These are phyloP conservation scores for Penicillium odoratum DNA, from an alignment of 495 filamentous ascomycete genomes.

Conservation along the genomic window DNA sequence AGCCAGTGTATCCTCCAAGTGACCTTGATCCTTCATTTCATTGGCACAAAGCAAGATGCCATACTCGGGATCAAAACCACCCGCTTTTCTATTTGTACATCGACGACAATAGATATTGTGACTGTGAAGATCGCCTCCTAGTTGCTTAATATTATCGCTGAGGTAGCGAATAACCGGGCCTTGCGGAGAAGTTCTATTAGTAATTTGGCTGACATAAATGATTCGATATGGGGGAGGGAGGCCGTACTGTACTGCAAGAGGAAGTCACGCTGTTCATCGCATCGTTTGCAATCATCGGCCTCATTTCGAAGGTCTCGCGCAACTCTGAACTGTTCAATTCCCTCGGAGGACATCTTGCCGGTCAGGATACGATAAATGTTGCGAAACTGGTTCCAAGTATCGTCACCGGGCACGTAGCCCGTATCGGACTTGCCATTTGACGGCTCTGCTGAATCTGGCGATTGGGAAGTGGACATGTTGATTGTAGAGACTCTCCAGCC, in stretches of 20 bases:
- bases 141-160: slow-evolving; percentile 68
- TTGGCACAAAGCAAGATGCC: slow-evolving; percentile 93
- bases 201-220: background rate
- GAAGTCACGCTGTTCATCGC: slow-evolving; percentile 76
- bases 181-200: slow-evolving; percentile 17
- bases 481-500: background rate
- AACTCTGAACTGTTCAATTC: slow-evolving; percentile 67
- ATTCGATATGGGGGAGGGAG: background rate
- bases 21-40: slow-evolving; percentile 67
- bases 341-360: slow-evolving; percentile 66
- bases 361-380: slow-evolving; percentile 79
- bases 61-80: slow-evolving; percentile 79
- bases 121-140: slow-evolving; percentile 71
- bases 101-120: slow-evolving; percentile 79
- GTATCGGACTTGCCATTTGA: slow-evolving; percentile 33
- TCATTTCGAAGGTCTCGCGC: slow-evolving; percentile 67
- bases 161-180: slow-evolving; percentile 85
- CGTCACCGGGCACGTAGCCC: slow-evolving; percentile 55
- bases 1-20: slow-evolving; percentile 89
- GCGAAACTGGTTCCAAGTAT: slow-evolving; percentile 66
- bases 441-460: slow-evolving; percentile 20
- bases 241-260: slow-evolving; percentile 70
- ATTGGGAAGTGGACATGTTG: slow-evolving; percentile 38
- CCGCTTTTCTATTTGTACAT: slow-evolving; percentile 65
- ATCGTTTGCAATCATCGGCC: slow-evolving; percentile 68